Evolutionary conservation across 192 early-diverging fungal genomes (phyloP).

Genomic region (Coemansia sp.): DNA sequence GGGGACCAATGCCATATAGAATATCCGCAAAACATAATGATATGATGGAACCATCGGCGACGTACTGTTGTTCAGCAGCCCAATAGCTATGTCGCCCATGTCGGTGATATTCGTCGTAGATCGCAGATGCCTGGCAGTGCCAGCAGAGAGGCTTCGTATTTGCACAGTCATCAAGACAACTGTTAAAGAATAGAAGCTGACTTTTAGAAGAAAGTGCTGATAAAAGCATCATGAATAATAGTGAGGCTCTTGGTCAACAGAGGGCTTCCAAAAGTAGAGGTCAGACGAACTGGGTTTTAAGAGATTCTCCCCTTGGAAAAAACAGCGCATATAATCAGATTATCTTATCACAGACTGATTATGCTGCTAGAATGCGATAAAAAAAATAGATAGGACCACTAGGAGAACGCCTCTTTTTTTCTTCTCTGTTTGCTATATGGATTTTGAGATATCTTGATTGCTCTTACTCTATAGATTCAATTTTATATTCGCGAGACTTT

Average conservation of each 20-base stretch:
- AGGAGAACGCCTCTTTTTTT: neutral
- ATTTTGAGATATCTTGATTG: no score
- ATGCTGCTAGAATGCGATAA: no score
- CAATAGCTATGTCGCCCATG: constrained; percentile 26
- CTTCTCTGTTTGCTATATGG: neutral
- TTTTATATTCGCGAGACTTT: neutral
- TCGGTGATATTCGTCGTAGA: constrained; percentile 29
- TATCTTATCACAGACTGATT: no score
- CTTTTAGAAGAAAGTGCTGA: no score
- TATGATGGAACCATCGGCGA: neutral
- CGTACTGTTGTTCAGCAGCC: constrained; percentile 44
- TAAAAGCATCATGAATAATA: no score
- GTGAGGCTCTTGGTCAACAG: no score
- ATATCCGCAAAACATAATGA: neutral
- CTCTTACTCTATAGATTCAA: neutral
- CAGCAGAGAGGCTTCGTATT: constrained; percentile 8
- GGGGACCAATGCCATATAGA: no score
- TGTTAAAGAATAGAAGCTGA: neutral
- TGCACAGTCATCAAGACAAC: constrained; percentile 3
- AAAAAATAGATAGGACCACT: no score
- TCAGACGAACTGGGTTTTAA: no score
- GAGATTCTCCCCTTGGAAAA: no score
- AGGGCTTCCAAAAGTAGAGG: no score
- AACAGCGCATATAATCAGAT: no score
- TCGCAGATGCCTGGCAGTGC: constrained; percentile 17